Conservation (phyloP, 2,329 filamentous ascomycete species). For the Aspergillus alliaceus region DNA sequence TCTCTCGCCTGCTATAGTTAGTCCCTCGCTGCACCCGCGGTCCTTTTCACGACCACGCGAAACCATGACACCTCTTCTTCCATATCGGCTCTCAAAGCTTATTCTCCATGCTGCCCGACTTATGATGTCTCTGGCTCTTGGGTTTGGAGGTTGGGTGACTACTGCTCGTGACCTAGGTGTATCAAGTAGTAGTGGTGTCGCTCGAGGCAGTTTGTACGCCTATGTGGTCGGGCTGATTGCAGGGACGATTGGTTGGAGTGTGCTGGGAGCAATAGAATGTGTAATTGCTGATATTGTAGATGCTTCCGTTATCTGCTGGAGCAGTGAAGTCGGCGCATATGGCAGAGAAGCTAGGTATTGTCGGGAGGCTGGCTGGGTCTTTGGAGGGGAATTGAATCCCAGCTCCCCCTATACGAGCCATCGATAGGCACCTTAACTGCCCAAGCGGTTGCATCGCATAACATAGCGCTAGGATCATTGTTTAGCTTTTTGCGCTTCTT, state of each 20-base stretch:
- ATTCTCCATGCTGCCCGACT: constrained; percentile 87
- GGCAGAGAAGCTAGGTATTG: constrained; percentile 71
- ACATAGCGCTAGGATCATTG: background rate
- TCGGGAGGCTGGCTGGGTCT: constrained; percentile 84
- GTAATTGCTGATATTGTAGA: constrained; percentile 85
- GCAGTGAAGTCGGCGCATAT: constrained; percentile 75
- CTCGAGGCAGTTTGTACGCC: constrained; percentile 84
- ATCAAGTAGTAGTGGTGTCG: constrained; percentile 43
- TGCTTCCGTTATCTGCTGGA: constrained; percentile 89
- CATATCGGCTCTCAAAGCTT: constrained; percentile 88
- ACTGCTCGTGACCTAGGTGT: constrained; percentile 78
- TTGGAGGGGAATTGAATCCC: constrained; percentile 59
- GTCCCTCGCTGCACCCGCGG: constrained; percentile 60
- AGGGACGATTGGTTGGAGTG: constrained; percentile 90
- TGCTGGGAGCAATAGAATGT: constrained; percentile 87
- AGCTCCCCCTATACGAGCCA: constrained; percentile 1
- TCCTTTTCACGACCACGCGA: constrained; percentile 43
- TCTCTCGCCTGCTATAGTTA: constrained; percentile 66
- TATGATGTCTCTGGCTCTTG: constrained; percentile 85
- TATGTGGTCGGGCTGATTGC: constrained; percentile 92
- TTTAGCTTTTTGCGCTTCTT: background rate
- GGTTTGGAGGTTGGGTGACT: constrained; percentile 95
- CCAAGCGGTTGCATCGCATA: background rate
- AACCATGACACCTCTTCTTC: constrained; percentile 61
- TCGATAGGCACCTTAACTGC: background rate